Evolutionary conservation across 225 moss, liverwort and hornwort species (phyloP), one percentile per base, ranked within the genome.

Genomic region (Sphagnum tenellum): DNA sequence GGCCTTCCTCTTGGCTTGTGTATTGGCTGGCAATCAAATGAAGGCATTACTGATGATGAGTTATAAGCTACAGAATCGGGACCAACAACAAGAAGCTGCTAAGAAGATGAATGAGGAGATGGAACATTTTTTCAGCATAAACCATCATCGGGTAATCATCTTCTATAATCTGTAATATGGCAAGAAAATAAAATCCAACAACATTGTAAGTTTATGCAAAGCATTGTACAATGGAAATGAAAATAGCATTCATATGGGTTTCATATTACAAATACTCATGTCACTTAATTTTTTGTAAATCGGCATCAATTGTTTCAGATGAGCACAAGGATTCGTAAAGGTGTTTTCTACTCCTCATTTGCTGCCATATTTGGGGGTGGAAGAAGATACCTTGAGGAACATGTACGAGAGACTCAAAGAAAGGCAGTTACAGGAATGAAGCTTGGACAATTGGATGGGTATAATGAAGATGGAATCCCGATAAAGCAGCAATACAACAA

Each of bases 301-400:
- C 7, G 44, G 3, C 3, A 9, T 29, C 29, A 29, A 29, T 29
- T 29, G 29, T 29, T 29, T 29, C 45, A 78, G 77, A 78, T 83
- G 72, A 81, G 89, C 60, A 91, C 83, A 0, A 2, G 75, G 8
- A 78, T 70, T 1, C 47, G 72, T 0, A 94, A 91, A 56, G 89
- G 91, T 48, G 78, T 75, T 7, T 88, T 87, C 73, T 85, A 87
- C 67, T 91, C 89, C 12, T 83, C 83, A 0, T 66, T 82, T 49
- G 78, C 82, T 56, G 77, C 87, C 8, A 81, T 89, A 50, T 86
- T 81, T 66, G 87, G 86, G 50, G 74, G 77, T 63, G 82, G 84
- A 13, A 44, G 69, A 13, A 89, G 79, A 59, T 79, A 88, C 55
- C 67, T 91, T 46, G 89, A 94, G 48, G 89, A 91, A 58, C 67